Evolutionary conservation across 495 filamentous ascomycete species (phyloP).

Genomic region (Cudoniella acicularis): DNA sequence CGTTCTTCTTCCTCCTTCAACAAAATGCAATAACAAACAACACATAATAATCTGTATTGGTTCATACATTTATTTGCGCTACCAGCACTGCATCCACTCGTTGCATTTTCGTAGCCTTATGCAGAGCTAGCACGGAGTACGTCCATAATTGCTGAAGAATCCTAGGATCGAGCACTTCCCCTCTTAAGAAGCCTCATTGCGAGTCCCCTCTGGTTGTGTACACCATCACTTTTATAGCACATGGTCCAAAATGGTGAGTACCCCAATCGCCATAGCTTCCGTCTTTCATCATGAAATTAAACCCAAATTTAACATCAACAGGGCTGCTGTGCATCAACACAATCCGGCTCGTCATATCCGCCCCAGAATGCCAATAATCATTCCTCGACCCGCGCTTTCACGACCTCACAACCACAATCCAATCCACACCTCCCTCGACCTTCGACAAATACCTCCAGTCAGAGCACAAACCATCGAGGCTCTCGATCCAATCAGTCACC

Average conservation of each 20-base stretch:
- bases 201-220: background rate
- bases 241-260: background rate
- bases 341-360: slow-evolving; percentile 13
- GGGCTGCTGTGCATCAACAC: slow-evolving; percentile 23
- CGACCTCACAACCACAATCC: slow-evolving; percentile 20
- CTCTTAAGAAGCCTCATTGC: background rate
- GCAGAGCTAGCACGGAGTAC: too few relatives aligned
- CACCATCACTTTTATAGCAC: background rate
- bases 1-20: background rate
- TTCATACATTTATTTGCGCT: background rate
- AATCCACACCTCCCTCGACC: slow-evolving; percentile 16
- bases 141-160: too few relatives aligned
- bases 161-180: background rate
- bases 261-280: background rate
- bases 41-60: background rate
- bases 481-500: background rate
- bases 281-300: background rate
- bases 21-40: background rate
- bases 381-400: slow-evolving; percentile 24
- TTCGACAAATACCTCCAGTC: slow-evolving; percentile 13
- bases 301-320: background rate
- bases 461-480: slow-evolving; percentile 3
- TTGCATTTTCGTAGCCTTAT: too few relatives aligned
- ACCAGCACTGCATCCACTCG: background rate
- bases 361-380: slow-evolving; percentile 1